Evolutionary conservation across 192 early-diverging fungal genomes (phyloP).

Genomic region (Ambispora gerdemannii): DNA sequence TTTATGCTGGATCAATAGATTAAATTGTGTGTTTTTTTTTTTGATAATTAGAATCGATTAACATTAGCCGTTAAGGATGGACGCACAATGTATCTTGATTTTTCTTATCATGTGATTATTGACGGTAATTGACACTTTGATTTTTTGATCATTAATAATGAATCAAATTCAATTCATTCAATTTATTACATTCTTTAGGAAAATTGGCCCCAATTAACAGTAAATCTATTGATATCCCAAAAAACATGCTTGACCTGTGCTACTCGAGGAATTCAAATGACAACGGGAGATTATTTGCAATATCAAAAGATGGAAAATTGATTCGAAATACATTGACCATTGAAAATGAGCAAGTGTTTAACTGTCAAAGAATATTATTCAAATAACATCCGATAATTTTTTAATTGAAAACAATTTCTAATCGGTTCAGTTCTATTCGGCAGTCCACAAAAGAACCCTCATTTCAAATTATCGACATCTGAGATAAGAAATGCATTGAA

Average conservation of each 20-base stretch:
- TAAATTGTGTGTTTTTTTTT: background rate
- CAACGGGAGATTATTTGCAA: constrained; percentile 15
- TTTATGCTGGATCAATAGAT: background rate
- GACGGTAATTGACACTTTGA: background rate
- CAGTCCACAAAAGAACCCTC: background rate
- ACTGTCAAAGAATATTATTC: background rate
- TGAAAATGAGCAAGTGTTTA: background rate
- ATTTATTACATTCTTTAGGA: constrained; percentile 2
- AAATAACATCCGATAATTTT: background rate
- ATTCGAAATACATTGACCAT: background rate
- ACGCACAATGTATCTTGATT: constrained; percentile 11
- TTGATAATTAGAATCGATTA: constrained; percentile 16
- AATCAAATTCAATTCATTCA: background rate
- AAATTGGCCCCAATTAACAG: constrained; percentile 12
- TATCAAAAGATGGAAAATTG: constrained; percentile 11
- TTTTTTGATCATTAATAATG: background rate
- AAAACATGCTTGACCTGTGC: background rate
- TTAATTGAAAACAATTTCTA: too few species aligned
- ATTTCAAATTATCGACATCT: background rate
- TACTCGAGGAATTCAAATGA: background rate
- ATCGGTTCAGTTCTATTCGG: too few species aligned
- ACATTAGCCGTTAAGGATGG: constrained; percentile 15
- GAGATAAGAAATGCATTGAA: constrained; percentile 19
- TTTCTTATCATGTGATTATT: constrained; percentile 1
- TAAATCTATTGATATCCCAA: constrained; percentile 17